A percentile compares a stretch with the other conserved stretches of the same genome.
Conservation (phyloP, 108 stramenopile genomes). For the Ochromonas danica region DNA sequence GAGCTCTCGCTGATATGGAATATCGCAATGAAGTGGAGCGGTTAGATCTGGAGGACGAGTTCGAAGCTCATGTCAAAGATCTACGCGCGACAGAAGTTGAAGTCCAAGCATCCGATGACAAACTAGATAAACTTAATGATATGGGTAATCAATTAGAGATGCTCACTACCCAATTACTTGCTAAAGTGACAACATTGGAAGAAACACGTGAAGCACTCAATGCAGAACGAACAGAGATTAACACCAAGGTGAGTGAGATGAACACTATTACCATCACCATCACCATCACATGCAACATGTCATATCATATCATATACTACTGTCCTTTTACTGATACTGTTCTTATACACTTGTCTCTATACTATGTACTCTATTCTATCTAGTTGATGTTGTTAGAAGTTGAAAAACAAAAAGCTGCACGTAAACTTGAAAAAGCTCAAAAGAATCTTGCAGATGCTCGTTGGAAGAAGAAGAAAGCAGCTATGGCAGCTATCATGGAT, state of each 20-base stretch:
- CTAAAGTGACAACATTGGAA: background rate
- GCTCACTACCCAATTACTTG: background rate
- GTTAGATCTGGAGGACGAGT: background rate
- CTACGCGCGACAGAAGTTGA: background rate
- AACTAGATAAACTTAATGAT: slow-evolving; percentile 1
- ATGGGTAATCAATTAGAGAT: slow-evolving; percentile 19
- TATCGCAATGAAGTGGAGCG: background rate
- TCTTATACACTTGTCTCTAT: background rate
- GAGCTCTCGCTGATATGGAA: background rate
- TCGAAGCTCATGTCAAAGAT: background rate
- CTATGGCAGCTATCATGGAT: background rate
- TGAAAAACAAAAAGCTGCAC: background rate
- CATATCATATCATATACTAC: background rate
- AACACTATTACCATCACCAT: background rate
- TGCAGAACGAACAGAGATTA: slow-evolving; percentile 6
- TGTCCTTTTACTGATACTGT: background rate
- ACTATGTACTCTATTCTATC: background rate
- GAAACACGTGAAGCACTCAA: background rate
- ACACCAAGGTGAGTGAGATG: background rate
- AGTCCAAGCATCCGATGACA: background rate
- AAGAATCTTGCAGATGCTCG: background rate
- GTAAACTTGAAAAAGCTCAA: background rate
- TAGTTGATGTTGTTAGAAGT: background rate
- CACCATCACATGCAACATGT: background rate
- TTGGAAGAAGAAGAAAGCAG: slow-evolving; percentile 5